Conservation (phyloP, 108 stramenopile species). For the Craspedostauros australis region DNA sequence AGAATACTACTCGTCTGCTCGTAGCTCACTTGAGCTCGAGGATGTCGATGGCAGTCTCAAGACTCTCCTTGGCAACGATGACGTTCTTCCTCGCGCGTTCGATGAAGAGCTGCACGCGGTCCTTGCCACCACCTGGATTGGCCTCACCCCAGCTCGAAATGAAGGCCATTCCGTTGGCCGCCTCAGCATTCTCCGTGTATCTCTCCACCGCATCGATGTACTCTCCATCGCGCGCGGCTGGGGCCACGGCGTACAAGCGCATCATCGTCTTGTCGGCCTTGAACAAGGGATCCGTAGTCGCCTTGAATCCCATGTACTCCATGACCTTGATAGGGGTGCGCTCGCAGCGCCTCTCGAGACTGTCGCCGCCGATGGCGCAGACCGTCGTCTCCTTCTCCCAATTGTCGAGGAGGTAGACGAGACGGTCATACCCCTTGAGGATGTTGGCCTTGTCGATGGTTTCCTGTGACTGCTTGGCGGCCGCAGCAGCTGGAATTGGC, state of each 20-base stretch:
- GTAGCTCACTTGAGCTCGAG: constrained; percentile 36
- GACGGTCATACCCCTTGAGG: constrained; percentile 58
- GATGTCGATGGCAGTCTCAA: constrained; percentile 55
- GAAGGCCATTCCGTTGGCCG: constrained; percentile 69
- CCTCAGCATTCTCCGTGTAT: constrained; percentile 54
- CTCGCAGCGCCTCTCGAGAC: constrained; percentile 46
- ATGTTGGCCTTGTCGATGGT: constrained; percentile 61
- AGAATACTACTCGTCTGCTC: too few species aligned
- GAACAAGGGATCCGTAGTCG: constrained; percentile 68
- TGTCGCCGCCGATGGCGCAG: constrained; percentile 50
- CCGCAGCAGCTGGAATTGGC: constrained; percentile 9
- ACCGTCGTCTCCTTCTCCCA: constrained; percentile 81
- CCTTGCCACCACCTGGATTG: constrained; percentile 78
- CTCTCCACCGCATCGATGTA: constrained; percentile 67
- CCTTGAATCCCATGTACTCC: constrained; percentile 75
- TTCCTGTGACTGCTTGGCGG: constrained; percentile 48
- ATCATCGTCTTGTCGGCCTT: constrained; percentile 64
- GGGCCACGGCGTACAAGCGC: constrained; percentile 49
- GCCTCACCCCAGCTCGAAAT: constrained; percentile 83
- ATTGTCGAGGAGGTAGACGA: constrained; percentile 70
- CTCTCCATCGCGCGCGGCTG: constrained; percentile 39
- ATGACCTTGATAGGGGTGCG: constrained; percentile 74
- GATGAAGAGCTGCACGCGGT: constrained; percentile 70
- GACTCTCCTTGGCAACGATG: constrained; percentile 41
- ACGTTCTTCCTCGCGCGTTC: constrained; percentile 81